phyloP scores from a whole-genome alignment of 768 basidiomycete genomes.

The Amanita rimosa region DNA sequence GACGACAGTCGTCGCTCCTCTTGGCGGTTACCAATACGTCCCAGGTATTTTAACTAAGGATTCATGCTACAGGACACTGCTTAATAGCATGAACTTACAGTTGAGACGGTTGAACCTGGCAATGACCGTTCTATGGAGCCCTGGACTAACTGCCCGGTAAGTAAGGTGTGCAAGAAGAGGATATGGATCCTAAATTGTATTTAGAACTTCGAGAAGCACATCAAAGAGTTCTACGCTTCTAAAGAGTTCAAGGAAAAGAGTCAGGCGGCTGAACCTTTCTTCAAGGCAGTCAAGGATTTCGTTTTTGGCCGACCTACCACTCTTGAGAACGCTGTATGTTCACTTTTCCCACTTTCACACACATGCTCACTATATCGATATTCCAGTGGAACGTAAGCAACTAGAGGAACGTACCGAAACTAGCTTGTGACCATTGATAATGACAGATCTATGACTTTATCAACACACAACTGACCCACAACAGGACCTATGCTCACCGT shows the following conservation, averaged over 20 bases:
- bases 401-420: background rate
- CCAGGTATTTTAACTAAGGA: conserved; percentile 35
- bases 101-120: conserved; percentile 78
- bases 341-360: background rate
- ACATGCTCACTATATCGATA: conserved; percentile 9
- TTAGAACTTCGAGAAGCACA: conserved; percentile 58
- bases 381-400: conserved; percentile 64
- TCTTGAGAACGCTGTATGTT: conserved; percentile 58
- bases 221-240: conserved; percentile 48
- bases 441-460: conserved; percentile 66
- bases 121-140: conserved; percentile 79
- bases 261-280: conserved; percentile 52
- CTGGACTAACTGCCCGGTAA: conserved; percentile 51
- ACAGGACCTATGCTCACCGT: conserved; percentile 69
- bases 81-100: conserved; percentile 18
- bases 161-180: conserved; percentile 6
- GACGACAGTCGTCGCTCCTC: conserved; percentile 56
- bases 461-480: conserved; percentile 66
- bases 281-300: conserved; percentile 54
- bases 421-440: conserved; percentile 7
- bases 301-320: conserved; percentile 57
- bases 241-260: conserved; percentile 52
- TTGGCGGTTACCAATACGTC: conserved; percentile 80
- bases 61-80: conserved; percentile 1
- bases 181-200: background rate